A percentile compares a stretch with the other conserved stretches of the same genome.
These are phyloP conservation scores for Rutstroemia sp. DNA, from an alignment of 2,329 filamentous ascomycete species.

Conservation along the genomic window DNA sequence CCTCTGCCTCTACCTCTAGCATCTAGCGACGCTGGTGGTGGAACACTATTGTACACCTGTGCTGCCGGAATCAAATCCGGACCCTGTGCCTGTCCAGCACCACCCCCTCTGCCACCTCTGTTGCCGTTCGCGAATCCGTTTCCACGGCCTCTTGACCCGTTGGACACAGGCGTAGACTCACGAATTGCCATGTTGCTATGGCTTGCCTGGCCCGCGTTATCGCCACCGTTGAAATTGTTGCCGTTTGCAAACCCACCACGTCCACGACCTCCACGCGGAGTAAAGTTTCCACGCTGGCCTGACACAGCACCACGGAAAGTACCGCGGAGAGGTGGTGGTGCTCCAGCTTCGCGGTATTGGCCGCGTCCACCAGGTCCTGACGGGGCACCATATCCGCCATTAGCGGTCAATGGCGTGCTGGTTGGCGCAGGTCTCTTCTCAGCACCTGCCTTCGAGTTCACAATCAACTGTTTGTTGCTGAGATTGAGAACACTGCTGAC, in stretches of 20 bases:
- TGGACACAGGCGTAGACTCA: constrained; percentile 14
- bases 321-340: constrained; percentile 47
- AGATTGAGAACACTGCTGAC: constrained; percentile 85
- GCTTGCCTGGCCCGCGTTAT: constrained; percentile 21
- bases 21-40: constrained; percentile 53
- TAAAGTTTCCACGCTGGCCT: constrained; percentile 8
- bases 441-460: constrained; percentile 50
- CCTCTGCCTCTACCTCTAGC: constrained; percentile 32
- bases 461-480: constrained; percentile 72
- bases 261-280: constrained; percentile 19
- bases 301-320: constrained; percentile 48
- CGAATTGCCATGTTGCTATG: constrained; percentile 22
- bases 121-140: constrained; percentile 6
- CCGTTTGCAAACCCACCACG: constrained; percentile 29
- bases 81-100: neutral
- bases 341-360: constrained; percentile 52
- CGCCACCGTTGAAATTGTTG: constrained; percentile 7
- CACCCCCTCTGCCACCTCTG: constrained; percentile 21
- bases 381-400: constrained; percentile 46
- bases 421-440: constrained; percentile 44
- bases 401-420: constrained; percentile 44
- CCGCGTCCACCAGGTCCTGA: constrained; percentile 46
- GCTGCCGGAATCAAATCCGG: neutral
- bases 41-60: constrained; percentile 46
- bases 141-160: constrained; percentile 18